phyloP scores from a whole-genome alignment of 2,329 filamentous ascomycete genomes.

The Elsinoe arachidis region DNA sequence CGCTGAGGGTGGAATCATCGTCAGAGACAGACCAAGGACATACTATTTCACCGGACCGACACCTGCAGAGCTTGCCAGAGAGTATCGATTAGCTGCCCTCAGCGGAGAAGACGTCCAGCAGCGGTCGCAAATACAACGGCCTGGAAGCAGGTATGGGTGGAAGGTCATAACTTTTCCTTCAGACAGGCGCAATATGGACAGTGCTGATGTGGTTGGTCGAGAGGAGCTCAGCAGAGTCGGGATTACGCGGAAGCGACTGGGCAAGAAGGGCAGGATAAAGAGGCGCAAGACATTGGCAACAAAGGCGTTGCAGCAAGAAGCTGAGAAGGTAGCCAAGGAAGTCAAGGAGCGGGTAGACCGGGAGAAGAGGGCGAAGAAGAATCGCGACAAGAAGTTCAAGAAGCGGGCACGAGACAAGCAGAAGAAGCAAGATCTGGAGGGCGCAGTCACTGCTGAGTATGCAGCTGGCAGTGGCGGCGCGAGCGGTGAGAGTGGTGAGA shows the following conservation, averaged over 20 bases:
- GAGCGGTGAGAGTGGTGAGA: background rate
- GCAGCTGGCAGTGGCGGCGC: background rate
- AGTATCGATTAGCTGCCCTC: conserved; percentile 17
- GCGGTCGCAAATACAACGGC: conserved; percentile 16
- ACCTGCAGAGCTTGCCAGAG: conserved; percentile 1
- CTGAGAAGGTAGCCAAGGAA: conserved; percentile 20
- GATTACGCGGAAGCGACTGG: conserved; percentile 22
- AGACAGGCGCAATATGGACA: conserved; percentile 10
- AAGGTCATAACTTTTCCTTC: conserved; percentile 20
- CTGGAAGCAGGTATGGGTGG: conserved; percentile 22
- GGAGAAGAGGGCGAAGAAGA: conserved; percentile 27
- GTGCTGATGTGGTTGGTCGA: background rate
- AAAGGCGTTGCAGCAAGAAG: conserved; percentile 17
- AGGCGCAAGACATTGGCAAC: conserved; percentile 14
- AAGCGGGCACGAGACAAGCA: conserved; percentile 27
- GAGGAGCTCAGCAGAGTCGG: background rate
- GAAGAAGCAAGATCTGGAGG: conserved; percentile 20
- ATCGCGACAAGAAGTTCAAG: conserved; percentile 30
- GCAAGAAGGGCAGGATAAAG: conserved; percentile 27
- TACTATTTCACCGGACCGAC: conserved; percentile 20
- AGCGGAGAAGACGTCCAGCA: conserved; percentile 19
- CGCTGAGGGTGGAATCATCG: conserved; percentile 17
- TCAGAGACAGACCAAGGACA: conserved; percentile 11
- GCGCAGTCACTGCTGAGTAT: background rate
- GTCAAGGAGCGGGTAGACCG: conserved; percentile 23